Conservation (phyloP, 768 basidiomycete species). For the Boletales sp. region DNA sequence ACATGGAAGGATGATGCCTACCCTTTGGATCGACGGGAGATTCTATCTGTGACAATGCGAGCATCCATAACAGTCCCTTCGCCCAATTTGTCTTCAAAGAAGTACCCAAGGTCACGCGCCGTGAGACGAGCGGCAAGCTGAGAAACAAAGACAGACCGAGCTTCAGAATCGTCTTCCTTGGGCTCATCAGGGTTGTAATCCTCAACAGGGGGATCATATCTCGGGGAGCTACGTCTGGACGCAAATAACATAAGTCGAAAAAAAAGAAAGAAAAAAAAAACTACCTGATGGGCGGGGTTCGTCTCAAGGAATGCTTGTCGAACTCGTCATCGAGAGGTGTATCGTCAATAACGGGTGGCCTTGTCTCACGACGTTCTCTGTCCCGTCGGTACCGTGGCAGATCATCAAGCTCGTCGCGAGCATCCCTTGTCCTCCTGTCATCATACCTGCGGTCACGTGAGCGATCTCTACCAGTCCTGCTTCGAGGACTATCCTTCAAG, state of each 20-base stretch:
- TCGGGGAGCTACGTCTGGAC: conserved; percentile 64
- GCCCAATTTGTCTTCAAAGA: conserved; percentile 96
- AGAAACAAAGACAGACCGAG: conserved; percentile 97
- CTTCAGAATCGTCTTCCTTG: conserved; percentile 95
- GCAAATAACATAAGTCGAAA: conserved; percentile 1
- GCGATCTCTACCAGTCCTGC: conserved; percentile 41
- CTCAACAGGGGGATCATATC: conserved; percentile 67
- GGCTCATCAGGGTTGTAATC: conserved; percentile 81
- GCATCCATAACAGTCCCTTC: conserved; percentile 94
- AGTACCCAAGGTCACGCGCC: conserved; percentile 95
- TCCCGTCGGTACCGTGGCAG: conserved; percentile 42
- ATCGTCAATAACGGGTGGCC: conserved; percentile 40
- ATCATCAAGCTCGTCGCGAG: conserved; percentile 64
- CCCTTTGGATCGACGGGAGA: conserved; percentile 98
- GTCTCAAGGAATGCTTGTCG: conserved; percentile 33
- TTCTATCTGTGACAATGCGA: conserved; percentile 90
- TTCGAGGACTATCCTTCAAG: conserved; percentile 48
- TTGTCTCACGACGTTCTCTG: conserved; percentile 40
- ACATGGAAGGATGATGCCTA: conserved; percentile 34
- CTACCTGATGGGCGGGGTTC: conserved; percentile 44
- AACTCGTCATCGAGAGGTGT: conserved; percentile 31
- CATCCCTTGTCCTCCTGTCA: conserved; percentile 40
- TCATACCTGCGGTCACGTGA: conserved; percentile 58
- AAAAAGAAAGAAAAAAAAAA: conserved; percentile 1
- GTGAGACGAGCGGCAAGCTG: conserved; percentile 97